phyloP scores from a whole-genome alignment of 768 basidiomycete species.

The Jaapia argillacea region DNA sequence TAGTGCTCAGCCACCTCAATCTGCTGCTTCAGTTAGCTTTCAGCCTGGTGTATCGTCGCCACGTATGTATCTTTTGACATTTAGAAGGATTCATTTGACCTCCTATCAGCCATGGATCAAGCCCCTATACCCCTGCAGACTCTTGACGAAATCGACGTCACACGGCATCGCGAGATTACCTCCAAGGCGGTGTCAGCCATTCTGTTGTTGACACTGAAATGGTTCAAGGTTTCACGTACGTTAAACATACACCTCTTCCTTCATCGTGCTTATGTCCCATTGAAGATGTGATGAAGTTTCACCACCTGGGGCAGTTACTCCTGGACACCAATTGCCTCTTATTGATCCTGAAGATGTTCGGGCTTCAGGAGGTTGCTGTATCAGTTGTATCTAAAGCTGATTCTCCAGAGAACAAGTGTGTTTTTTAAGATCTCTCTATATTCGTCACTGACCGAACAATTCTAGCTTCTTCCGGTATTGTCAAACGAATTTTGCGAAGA shows the following conservation, averaged over 20 bases:
- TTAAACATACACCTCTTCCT: conserved; percentile 12
- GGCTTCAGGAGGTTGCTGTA: conserved; percentile 82
- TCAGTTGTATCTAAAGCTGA: conserved; percentile 87
- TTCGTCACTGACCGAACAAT: conserved; percentile 4
- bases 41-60: conserved; percentile 55
- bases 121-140: conserved; percentile 59
- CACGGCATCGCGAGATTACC: conserved; percentile 92
- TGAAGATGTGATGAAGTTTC: conserved; percentile 95
- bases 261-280: too few species aligned
- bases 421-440: not conserved
- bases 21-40: conserved; percentile 60
- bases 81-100: not conserved
- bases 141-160: conserved; percentile 87
- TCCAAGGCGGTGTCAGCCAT: conserved; percentile 97
- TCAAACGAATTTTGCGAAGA: conserved; percentile 63
- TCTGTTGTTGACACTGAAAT: conserved; percentile 80
- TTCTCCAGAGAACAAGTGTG: conserved; percentile 76
- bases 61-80: not conserved
- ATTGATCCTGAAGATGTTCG: conserved; percentile 95
- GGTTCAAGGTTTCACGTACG: conserved; percentile 98
- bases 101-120: conserved; percentile 45
- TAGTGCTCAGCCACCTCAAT: conserved; percentile 50
- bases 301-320: conserved; percentile 91
- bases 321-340: conserved; percentile 93
- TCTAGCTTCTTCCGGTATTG: conserved; percentile 98